Percentiles rank a stretch among this genome's conserved stretches.
Conservation (phyloP, 306 rosid species). For the Vigna nakashimae region DNA sequence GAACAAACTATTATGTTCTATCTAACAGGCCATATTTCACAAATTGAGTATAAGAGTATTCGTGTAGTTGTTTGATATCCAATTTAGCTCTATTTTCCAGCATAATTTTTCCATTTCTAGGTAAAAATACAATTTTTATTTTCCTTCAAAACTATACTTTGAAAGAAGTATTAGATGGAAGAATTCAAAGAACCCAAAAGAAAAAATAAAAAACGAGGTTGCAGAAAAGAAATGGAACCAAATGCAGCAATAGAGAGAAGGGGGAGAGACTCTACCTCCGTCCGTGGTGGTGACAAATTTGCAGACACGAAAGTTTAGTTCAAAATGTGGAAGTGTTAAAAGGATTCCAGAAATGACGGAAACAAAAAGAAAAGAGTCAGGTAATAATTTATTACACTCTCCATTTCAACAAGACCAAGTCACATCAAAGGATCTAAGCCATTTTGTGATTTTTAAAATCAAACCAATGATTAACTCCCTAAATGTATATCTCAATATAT, state of each 20-base stretch:
- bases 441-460: not conserved
- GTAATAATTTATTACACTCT: not conserved
- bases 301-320: conserved; percentile 4
- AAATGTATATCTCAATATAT: not conserved
- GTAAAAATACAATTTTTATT: not conserved
- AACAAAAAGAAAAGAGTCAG: not conserved
- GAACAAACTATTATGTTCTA: not conserved
- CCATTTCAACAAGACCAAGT: conserved; percentile 15
- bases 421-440: not conserved
- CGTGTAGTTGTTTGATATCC: not conserved
- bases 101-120: not conserved
- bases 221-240: not conserved
- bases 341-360: conserved; percentile 1
- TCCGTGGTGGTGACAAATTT: conserved; percentile 6
- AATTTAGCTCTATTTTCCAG: not conserved
- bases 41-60: not conserved
- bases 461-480: not conserved
- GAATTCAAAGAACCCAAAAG: not conserved
- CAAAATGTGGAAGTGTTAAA: not conserved
- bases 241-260: not conserved
- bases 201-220: not conserved
- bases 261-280: conserved; percentile 10
- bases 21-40: not conserved
- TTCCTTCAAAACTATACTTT: not conserved
- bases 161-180: not conserved